phyloP scores from a whole-genome alignment of 2,329 filamentous ascomycete genomes.

The Aspergillus clavatus region DNA sequence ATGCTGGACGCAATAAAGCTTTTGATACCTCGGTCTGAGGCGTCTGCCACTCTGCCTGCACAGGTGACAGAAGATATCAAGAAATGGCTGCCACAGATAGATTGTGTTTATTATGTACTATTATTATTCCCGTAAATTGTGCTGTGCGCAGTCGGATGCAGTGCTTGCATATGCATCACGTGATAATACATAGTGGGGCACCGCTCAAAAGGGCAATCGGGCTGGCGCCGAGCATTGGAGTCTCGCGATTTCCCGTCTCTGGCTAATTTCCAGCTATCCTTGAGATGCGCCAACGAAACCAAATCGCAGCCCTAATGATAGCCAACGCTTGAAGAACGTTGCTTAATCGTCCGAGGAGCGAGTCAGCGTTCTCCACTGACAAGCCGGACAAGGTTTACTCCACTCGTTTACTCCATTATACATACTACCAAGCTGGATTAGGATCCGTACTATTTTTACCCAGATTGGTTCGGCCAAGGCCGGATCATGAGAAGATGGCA shows the following conservation, averaged over 20 bases:
- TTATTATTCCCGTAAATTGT: too few relatives aligned
- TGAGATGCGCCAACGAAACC: constrained; percentile 5
- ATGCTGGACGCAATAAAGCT: too few relatives aligned
- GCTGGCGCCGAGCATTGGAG: constrained; percentile 19
- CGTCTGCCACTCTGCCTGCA: too few relatives aligned
- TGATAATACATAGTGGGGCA: constrained; percentile 10
- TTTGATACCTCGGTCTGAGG: too few relatives aligned
- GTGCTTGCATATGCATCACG: constrained; percentile 8
- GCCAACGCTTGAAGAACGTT: constrained; percentile 6
- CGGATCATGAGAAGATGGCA: constrained; percentile 28
- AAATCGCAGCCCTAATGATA: constrained; percentile 5
- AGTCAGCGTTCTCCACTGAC: constrained; percentile 10
- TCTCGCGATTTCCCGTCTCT: constrained; percentile 6
- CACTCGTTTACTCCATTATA: constrained; percentile 7
- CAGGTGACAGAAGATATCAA: too few relatives aligned
- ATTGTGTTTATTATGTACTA: too few relatives aligned
- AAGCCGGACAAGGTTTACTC: constrained; percentile 7
- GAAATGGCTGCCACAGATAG: too few relatives aligned
- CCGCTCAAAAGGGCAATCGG: constrained; percentile 20
- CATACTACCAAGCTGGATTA: too few relatives aligned
- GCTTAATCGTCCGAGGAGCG: constrained; percentile 8
- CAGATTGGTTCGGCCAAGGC: constrained; percentile 4
- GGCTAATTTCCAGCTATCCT: constrained; percentile 3
- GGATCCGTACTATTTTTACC: constrained; percentile 9
- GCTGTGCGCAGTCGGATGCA: constrained; percentile 7